Evolutionary conservation across 2,329 filamentous ascomycete genomes (phyloP), one percentile per base, ranked within the genome.

Genomic region (Epichloe elymi): DNA sequence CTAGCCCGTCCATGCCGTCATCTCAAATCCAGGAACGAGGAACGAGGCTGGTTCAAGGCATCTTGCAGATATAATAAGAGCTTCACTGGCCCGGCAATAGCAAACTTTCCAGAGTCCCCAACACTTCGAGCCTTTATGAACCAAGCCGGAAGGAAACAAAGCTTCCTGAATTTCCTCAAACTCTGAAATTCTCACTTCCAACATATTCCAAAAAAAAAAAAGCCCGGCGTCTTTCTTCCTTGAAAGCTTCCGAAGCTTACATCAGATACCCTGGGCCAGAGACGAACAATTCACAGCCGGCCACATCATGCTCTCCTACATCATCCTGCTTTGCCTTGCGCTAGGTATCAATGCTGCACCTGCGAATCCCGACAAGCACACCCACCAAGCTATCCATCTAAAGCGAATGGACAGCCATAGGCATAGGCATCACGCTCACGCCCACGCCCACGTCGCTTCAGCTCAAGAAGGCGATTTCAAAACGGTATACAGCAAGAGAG

Each of bases 301-400:
- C 7, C 20, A 15, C 17, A 44, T 23, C 39, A 53, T 53, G 52
- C 41, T 48, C 12, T 51, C 49, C 41, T 46, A 41, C 49, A 37
- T 51, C 15, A 17, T 51, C 38, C 38, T 53, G 36, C 33, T 53
- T 37, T 46, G 40, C 30, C 36, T 51, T 5, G 45, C 46, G 6
- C 39, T 51, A 11, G 46, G 45, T 41, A 49, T 51, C 19, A 45
- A 49, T n/a, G 52, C 52, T 39, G 52, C 52, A 19, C 52, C 52
- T 23, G 43, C 40, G 19, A 46, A 35, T 17, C 11, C 11, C 26
- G 43, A 23, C 14, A 15, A 41, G n/a, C 51, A 53, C 41, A n/a
- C 37, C 12, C 46, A 46, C 35, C 45, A 44, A 14, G 33, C 46
- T 45, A 40, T 53, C 33, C 51, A 51, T 37, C 5, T 50, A 6